These are phyloP conservation scores for Globisporangium paddicum DNA, from an alignment of 352 stramenopile genomes.

Conservation along the genomic window DNA sequence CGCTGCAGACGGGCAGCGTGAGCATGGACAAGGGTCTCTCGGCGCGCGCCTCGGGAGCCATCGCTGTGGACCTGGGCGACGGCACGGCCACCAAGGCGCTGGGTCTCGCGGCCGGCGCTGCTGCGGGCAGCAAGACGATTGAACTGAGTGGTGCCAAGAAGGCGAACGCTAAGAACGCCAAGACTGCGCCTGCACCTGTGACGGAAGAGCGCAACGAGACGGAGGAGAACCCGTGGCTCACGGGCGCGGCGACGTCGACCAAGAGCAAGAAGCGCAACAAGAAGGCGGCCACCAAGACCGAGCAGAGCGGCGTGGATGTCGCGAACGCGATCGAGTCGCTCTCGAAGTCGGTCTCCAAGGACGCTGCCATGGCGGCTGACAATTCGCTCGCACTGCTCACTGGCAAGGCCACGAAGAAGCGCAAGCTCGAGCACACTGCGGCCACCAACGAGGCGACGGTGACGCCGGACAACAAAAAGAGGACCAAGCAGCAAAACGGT, in stretches of 20 bases:
- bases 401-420: slow-evolving; percentile 37
- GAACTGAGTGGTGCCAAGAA: slow-evolving; percentile 28
- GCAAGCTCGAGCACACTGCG: slow-evolving; percentile 25
- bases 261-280: slow-evolving; percentile 66
- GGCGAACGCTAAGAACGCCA: background rate
- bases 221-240: slow-evolving; percentile 74
- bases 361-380: slow-evolving; percentile 14
- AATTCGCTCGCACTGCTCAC: slow-evolving; percentile 16
- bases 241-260: slow-evolving; percentile 22
- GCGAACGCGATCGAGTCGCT: slow-evolving; percentile 60
- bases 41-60: slow-evolving; percentile 50
- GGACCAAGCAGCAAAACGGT: slow-evolving; percentile 21
- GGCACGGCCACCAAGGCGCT: slow-evolving; percentile 12
- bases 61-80: slow-evolving; percentile 74
- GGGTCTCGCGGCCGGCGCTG: slow-evolving; percentile 22
- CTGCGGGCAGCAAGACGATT: slow-evolving; percentile 18
- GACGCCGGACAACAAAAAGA: slow-evolving; percentile 36
- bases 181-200: slow-evolving; percentile 16
- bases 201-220: slow-evolving; percentile 11
- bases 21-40: slow-evolving; percentile 73
- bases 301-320: slow-evolving; percentile 32
- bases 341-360: slow-evolving; percentile 36
- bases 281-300: slow-evolving; percentile 40
- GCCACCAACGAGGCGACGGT: background rate
- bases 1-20: slow-evolving; percentile 54